Evolutionary conservation across 306 rosid species (phyloP).

Genomic region (Erythrophleum fordii): DNA sequence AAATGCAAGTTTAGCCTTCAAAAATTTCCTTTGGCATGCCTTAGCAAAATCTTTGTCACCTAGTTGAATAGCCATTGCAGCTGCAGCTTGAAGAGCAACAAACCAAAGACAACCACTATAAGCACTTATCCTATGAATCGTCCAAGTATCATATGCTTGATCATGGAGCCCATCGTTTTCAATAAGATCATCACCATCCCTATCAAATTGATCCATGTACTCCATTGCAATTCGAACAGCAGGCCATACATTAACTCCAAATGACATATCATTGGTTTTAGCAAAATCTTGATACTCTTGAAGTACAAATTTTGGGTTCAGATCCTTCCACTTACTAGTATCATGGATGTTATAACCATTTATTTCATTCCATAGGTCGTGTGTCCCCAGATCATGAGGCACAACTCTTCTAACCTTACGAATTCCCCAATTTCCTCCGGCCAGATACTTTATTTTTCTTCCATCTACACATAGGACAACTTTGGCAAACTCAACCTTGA

Average conservation of each 20-base stretch:
- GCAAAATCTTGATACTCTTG: no score
- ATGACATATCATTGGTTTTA: constrained; percentile 86
- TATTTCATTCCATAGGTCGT: no score
- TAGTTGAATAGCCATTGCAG: constrained; percentile 94
- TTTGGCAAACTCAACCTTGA: constrained; percentile 90
- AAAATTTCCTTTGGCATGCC: no score
- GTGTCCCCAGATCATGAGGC: no score
- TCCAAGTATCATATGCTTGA: constrained; percentile 97
- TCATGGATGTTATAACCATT: no score
- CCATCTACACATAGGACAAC: constrained; percentile 96
- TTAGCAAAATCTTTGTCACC: no score
- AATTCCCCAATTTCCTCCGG: constrained; percentile 90
- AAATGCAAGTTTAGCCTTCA: no score
- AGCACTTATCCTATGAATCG: constrained; percentile 93
- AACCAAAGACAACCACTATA: constrained; percentile 95
- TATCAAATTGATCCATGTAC: constrained; percentile 89
- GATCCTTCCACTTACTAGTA: no score
- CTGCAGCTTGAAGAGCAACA: constrained; percentile 96
- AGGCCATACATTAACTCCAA: constrained; percentile 98
- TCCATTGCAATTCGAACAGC: constrained; percentile 94
- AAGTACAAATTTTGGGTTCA: no score
- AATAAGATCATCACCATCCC: no score
- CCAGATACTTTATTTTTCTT: constrained; percentile 85
- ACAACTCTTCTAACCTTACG: no score
- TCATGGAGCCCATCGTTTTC: constrained; percentile 95